Conservation (phyloP, 2,329 filamentous ascomycete species). For the Beauveria sp. region DNA sequence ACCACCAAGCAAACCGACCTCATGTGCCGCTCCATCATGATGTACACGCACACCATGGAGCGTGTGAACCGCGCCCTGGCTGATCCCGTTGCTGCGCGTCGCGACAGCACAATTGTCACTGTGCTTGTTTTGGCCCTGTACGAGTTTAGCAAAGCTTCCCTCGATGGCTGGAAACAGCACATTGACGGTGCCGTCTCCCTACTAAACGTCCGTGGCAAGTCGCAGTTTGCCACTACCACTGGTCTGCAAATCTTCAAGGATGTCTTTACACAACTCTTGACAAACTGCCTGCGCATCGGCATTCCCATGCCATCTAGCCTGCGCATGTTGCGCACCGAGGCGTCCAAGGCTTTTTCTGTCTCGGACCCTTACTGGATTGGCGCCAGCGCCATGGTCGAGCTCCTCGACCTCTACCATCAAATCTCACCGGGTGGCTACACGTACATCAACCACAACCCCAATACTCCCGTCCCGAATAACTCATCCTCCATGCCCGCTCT, state of each 20-base stretch:
- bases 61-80: slow-evolving; percentile 9
- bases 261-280: slow-evolving; percentile 10
- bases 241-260: slow-evolving; percentile 12
- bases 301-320: slow-evolving; percentile 7
- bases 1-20: slow-evolving; percentile 11
- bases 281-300: slow-evolving; percentile 8
- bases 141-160: slow-evolving; percentile 11
- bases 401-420: slow-evolving; percentile 10
- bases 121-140: slow-evolving; percentile 9
- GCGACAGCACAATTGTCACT: slow-evolving; percentile 11
- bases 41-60: slow-evolving; percentile 11
- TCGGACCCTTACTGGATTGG: slow-evolving; percentile 11
- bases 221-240: slow-evolving; percentile 4
- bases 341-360: slow-evolving; percentile 11
- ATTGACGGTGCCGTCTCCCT: slow-evolving; percentile 11
- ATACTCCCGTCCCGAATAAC: background rate
- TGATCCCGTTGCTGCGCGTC: slow-evolving; percentile 6
- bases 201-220: slow-evolving; percentile 11
- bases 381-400: slow-evolving; percentile 11
- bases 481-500: background rate
- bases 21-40: slow-evolving; percentile 10
- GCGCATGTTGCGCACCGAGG: slow-evolving; percentile 10
- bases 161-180: slow-evolving; percentile 11
- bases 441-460: slow-evolving; percentile 2
- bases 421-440: slow-evolving; percentile 10